Evolutionary conservation across 2,329 filamentous ascomycete genomes (phyloP), one percentile per base, ranked within the genome.

Genomic region (Diplodia intermedia): DNA sequence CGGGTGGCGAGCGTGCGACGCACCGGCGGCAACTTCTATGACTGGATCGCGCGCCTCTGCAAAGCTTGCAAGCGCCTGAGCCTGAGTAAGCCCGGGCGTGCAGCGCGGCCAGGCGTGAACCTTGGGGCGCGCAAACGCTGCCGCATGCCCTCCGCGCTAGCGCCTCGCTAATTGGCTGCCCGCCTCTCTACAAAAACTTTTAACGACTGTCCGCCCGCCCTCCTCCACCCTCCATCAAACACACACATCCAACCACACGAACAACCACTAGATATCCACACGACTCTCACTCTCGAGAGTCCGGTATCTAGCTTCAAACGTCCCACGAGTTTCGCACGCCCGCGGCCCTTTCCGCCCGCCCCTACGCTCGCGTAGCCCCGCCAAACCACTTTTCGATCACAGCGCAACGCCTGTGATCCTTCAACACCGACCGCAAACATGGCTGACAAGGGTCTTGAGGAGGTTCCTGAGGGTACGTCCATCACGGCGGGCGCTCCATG

Each of bases 371-470:
- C 75, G 71, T 73, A 76, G 73, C 79, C 73, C 77, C 76, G 75
- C 76, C 74, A 78, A 70, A 61, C 67, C 69, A 38, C 66, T 55
- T 63, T 47, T 47, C 73, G 76, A 78, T 77, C 78, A 76, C 76
- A 76, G 76, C 71, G 73, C 89, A 84, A 85, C 82, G 90, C 89
- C 91, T 92, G 91, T 88, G 90, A 86, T 88, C 82, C 80, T 79
- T 69, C 70, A 78, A 78, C 77, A 73, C 71, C 55, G 63, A 78
- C 84, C 90, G 90, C 92, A 94, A 97, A 91, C 89, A 98, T 98
- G 94, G 94, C 94, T 93, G 90, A 90, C 82, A 91, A 97, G 88
- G 94, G 94, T 88, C 93, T 98, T 86, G 94, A 97, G 88, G 94
- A 98, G 83, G 90, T 97, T 85, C 91, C 92, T 82, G 93, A 97